These are phyloP conservation scores for Boletus patriciae DNA, from an alignment of 768 basidiomycete genomes.

Conservation along the genomic window DNA sequence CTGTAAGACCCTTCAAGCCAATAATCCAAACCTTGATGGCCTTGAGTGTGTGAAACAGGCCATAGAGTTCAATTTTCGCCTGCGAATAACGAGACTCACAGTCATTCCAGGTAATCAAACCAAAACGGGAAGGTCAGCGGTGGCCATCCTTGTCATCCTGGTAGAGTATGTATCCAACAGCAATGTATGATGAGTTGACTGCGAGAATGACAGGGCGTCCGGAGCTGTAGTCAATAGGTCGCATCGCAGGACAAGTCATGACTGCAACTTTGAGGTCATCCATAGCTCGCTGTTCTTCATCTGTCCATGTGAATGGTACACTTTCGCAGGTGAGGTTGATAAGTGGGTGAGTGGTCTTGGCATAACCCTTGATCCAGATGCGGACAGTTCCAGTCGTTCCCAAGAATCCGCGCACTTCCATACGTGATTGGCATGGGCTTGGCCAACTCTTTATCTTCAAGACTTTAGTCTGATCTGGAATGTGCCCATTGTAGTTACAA, in stretches of 20 bases:
- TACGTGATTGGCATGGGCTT: constrained; percentile 9
- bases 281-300: background rate
- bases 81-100: constrained; percentile 11
- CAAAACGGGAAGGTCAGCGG: constrained; percentile 33
- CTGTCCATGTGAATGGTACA: constrained; percentile 20
- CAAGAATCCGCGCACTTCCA: constrained; percentile 30
- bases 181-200: constrained; percentile 33
- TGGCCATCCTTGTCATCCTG: constrained; percentile 21
- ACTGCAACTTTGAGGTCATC: constrained; percentile 23
- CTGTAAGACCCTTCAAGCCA: constrained; percentile 32
- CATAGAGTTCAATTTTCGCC: constrained; percentile 31
- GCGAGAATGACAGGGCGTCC: constrained; percentile 11
- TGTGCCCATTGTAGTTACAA: constrained; percentile 37
- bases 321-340: constrained; percentile 26
- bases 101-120: constrained; percentile 39
- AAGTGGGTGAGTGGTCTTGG: constrained; percentile 24
- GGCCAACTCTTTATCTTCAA: constrained; percentile 35
- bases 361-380: constrained; percentile 33
- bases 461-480: constrained; percentile 29
- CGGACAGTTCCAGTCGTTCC: constrained; percentile 27
- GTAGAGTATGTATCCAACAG: constrained; percentile 36
- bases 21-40: constrained; percentile 28
- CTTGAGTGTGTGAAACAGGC: constrained; percentile 26
- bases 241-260: constrained; percentile 1
- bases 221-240: constrained; percentile 10